Evolutionary conservation across 2,329 filamentous ascomycete genomes (phyloP), one percentile per base, ranked within the genome.

Genomic region (Paraphaeosphaeria minitans): DNA sequence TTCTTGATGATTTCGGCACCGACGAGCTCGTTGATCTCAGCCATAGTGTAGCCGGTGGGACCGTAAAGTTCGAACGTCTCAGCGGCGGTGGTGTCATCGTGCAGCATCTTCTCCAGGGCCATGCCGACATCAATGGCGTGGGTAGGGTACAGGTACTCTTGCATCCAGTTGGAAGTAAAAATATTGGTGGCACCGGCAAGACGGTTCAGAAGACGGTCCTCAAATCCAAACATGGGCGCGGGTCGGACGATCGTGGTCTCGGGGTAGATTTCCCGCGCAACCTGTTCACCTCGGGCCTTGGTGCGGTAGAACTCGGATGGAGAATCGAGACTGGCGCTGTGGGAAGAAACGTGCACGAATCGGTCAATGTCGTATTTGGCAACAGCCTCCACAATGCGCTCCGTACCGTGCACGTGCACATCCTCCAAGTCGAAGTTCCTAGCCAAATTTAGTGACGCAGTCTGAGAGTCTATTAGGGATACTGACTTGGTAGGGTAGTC

Each of bases 331-430:
- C 90, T 83, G 58, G 92, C 94, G 74, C 94, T 98, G 84, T 96
- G 93, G 33, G 93, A 97, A 10, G 95, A 99, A 69, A 99, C 89
- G 71, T 99, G 95, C 65, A 99, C 93, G 79, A 92, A 99, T 65
- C 95, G 89, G 80, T 99, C 95, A 67, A 97, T 88, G 72, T 99
- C 94, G 80, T 99, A 99, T 81, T 99, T 99, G 71, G 94, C 95
- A 54, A 93, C 92, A 54, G 95, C 93, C 75, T 97, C 92, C 52
- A 87, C 92, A 71, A 99, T 99, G 67, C 95, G 89, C 81, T 96
- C 90, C 19, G 91, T 89, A 62, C 94, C 93, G 77, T 97, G 93
- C 41, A 98, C 87, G 72, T 99, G 93, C 43, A 98, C 93, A 76
- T 98, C 94, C 70, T 92, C 89, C 61, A 97, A 84, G 57, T 89